Base-by-base conservation (phyloP, 495 filamentous ascomycete species). In the Xylaria flabelliformis region DNA sequence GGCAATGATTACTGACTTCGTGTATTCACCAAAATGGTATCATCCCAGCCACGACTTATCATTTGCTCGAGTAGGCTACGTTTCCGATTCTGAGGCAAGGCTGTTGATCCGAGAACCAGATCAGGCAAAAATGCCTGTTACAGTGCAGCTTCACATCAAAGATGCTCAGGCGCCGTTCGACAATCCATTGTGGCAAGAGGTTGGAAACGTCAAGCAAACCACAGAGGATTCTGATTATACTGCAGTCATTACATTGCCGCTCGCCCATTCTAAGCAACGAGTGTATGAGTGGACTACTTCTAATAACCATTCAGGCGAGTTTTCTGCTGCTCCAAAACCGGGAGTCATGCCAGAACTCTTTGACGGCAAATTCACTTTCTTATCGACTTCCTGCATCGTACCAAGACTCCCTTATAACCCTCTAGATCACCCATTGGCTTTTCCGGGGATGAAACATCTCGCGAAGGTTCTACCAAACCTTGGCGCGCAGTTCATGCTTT, bases 381-480 rank as follows among this genome's bases (percentile, higher is more conserved):
- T 98, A 4, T 94, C 95, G 5, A 93, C 92, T 5, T 96, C 92
- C 70, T 99, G 96, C 80, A 90, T 99, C 77, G 95, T 97, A 77
- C 89, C 92, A 6, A 90, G 92, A 34, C 93, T 98, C 69, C 96
- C 96, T 2, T 99, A 99, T 81, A 92, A 87, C 67, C 90, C 93
- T 0, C 81, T 94, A 13, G 86, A 91, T 29, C 94, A 98, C 79
- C 91, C 95, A 1, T 84, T 98, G 3, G 86, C 90, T 12, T 91
- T 98, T 53, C 90, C 90, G 0, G 96, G 96, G 1, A 86, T 98
- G 74, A 86, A 88, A 70, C 84, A 92, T 71, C 84, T 95, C 76
- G 88, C 89, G 24, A 87, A 88, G 61, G 79, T 88, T 44, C 80
- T 96, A 6, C 90, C 91, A 2, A 77, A 81, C 6, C 82, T 95